Base-by-base conservation (phyloP, 2,329 filamentous ascomycete genomes). In the Xylaria hypoxylon region DNA sequence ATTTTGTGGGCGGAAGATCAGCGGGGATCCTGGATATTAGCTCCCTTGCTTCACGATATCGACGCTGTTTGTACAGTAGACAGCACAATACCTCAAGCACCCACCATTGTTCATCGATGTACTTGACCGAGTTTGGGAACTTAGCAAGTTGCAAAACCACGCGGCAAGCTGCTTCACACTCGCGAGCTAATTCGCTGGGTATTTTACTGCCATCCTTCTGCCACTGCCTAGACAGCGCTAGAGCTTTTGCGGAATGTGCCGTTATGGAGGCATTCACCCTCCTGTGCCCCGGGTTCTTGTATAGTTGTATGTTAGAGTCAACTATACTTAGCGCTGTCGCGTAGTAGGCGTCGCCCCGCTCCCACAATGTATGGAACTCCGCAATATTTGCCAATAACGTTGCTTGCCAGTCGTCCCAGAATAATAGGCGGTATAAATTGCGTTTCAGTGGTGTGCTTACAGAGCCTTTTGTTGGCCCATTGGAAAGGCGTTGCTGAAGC, bases 261-360 rank as follows among this genome's bases (percentile, higher is more conserved):
- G 5, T 5, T 26, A 55, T 55, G 26, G 51, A 55, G 19, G 51
- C 31, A 1, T 7, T 3, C 10, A 55, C 13, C 51, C 51, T 55
- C 51, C 51, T 6, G 10, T 3, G 51, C 11, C 5, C 22, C 13
- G 51, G 51, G 35, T 55, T 6, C 19, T 55, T 40, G 35, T 55
- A 55, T 40, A 55, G 51, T 55, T 55, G 51, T 42, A 42, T 55
- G 22, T 55, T 55, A 2, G 51, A 55, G 19, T 55, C 22, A 42
- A 55, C 33, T 55, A 55, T 55, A 40, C 51, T 55, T 28, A 55
- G 2, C 33, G 51, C 51, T 28, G 26, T 55, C 22, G 33, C 35
- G 33, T 24, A 4, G 51, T 3, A 17, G 33, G 2, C 13, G 33
- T 24, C 19, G 13, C n/a, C 10, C 5, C 5, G 7, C 33, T 55